Conservation (phyloP, 495 filamentous ascomycete species). For the Hypoxylon trugodes region DNA sequence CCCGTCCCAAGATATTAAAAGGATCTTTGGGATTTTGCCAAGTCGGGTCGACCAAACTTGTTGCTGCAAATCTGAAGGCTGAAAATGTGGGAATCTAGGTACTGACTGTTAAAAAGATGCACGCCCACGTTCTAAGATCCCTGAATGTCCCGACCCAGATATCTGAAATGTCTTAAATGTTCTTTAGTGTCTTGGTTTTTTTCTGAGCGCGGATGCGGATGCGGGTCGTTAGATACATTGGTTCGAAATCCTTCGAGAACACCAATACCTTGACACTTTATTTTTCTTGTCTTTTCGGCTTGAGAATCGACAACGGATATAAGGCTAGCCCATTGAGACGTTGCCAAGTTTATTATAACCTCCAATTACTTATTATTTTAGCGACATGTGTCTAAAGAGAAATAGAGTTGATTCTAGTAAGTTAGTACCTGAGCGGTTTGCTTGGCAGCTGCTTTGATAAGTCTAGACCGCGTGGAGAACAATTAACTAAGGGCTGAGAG, state of each 20-base stretch:
- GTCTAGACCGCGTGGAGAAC: conserved; percentile 13
- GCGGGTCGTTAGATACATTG: conserved; percentile 1
- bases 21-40: conserved; percentile 27
- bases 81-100: conserved; percentile 16
- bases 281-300: conserved; percentile 1
- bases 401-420: not conserved
- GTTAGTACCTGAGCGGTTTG: not conserved
- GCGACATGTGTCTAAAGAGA: not conserved
- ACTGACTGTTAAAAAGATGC: not conserved
- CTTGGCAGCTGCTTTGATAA: conserved; percentile 21
- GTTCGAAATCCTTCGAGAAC: conserved; percentile 12
- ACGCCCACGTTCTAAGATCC: no score
- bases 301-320: conserved; percentile 4
- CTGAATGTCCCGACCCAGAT: no score
- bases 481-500: no score
- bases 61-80: conserved; percentile 14
- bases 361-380: not conserved
- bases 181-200: no score
- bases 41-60: conserved; percentile 8
- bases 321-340: conserved; percentile 7
- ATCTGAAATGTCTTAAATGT: no score
- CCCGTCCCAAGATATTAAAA: conserved; percentile 11
- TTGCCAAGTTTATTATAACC: not conserved
- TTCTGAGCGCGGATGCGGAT: no score
- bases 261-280: no score